phyloP scores from a whole-genome alignment of 768 basidiomycete genomes.

The Phylloporus arenicola region DNA sequence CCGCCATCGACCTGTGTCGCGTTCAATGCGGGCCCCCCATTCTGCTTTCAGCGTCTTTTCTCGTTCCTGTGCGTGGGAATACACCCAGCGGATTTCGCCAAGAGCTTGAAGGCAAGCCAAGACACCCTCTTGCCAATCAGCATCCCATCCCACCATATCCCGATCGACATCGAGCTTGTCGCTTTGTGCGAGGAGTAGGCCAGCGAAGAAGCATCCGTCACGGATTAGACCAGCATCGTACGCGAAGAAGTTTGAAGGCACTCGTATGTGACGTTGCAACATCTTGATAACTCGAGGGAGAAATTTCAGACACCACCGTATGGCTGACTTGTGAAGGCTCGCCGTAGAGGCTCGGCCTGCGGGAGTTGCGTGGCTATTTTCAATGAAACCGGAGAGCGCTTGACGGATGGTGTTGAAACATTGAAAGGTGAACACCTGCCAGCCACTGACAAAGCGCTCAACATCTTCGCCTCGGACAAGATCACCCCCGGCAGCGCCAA shows the following conservation, averaged over 20 bases:
- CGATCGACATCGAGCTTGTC: conserved; percentile 32
- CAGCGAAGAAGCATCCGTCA: conserved; percentile 89
- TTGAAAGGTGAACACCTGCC: conserved; percentile 93
- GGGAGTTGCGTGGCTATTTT: conserved; percentile 36
- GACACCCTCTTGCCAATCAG: conserved; percentile 31
- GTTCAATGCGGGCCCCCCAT: conserved; percentile 37
- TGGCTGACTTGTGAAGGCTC: conserved; percentile 45
- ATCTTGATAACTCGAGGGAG: conserved; percentile 49
- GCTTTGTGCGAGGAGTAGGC: conserved; percentile 61
- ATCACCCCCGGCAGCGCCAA: conserved; percentile 33
- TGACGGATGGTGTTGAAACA: conserved; percentile 87
- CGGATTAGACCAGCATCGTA: conserved; percentile 85
- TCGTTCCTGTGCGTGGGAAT: conserved; percentile 68
- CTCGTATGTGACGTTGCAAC: conserved; percentile 44
- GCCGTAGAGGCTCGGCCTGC: conserved; percentile 44
- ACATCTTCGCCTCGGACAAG: conserved; percentile 46
- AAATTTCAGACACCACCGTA: conserved; percentile 41
- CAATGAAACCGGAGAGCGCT: conserved; percentile 49
- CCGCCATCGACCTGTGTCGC: conserved; percentile 29
- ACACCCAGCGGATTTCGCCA: conserved; percentile 78
- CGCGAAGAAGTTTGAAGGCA: conserved; percentile 54
- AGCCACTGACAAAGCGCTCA: conserved; percentile 71
- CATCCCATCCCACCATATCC: conserved; percentile 21
- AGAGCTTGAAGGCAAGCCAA: conserved; percentile 66
- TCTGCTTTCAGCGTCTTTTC: conserved; percentile 52